Evolutionary conservation across 768 basidiomycete species (phyloP).

Genomic region (Lactarius sp.): DNA sequence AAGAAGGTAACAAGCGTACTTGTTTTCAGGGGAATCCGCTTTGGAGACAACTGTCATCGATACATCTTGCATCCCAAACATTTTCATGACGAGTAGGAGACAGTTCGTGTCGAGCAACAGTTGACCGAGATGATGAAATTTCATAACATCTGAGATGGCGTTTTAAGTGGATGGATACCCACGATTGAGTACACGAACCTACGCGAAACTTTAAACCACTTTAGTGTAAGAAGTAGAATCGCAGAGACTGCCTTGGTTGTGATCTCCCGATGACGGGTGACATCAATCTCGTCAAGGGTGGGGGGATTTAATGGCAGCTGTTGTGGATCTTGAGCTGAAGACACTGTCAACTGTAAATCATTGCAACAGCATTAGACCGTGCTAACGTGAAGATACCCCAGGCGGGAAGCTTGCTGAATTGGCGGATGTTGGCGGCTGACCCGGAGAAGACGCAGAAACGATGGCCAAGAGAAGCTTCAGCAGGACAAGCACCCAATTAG

Average conservation of each 20-base stretch:
- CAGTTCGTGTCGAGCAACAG: slow-evolving; percentile 94
- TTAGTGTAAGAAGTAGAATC: slow-evolving; percentile 81
- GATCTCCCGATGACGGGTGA: slow-evolving; percentile 92
- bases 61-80: slow-evolving; percentile 97
- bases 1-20: slow-evolving; percentile 42
- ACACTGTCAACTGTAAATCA: slow-evolving; percentile 2
- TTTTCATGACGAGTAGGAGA: slow-evolving; percentile 87
- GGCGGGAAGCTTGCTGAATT: slow-evolving; percentile 69
- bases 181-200: slow-evolving; percentile 33
- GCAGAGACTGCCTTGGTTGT: slow-evolving; percentile 97
- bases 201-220: slow-evolving; percentile 99
- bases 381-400: slow-evolving; percentile 60
- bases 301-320: slow-evolving; percentile 61
- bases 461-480: slow-evolving; percentile 91
- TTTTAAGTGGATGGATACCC: not conserved
- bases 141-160: slow-evolving; percentile 78
- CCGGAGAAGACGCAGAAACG: slow-evolving; percentile 72
- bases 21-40: slow-evolving; percentile 82
- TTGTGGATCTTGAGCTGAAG: slow-evolving; percentile 46
- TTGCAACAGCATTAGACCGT: not conserved
- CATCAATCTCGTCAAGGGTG: slow-evolving; percentile 87
- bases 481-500: slow-evolving; percentile 88
- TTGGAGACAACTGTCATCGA: slow-evolving; percentile 77
- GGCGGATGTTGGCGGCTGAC: slow-evolving; percentile 60
- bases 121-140: slow-evolving; percentile 97